Evolutionary conservation across 106 monocot genomes (phyloP), one percentile per base, ranked within the genome.

Genomic region (Posidonia australis): DNA sequence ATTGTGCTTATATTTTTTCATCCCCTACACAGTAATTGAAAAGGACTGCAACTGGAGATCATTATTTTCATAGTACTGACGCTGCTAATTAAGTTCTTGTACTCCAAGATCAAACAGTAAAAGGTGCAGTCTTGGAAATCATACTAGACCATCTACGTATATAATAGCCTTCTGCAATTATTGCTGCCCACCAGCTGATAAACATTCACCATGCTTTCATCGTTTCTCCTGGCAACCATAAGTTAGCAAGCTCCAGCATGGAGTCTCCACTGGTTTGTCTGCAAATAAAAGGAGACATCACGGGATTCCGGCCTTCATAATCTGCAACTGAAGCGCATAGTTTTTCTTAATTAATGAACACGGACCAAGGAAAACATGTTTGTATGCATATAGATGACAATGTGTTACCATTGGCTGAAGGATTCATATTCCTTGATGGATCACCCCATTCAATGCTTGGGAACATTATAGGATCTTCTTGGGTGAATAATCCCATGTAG

Each of bases 281-380:
- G 46, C 69, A 70, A 31, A 70, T 70, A 2, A 18, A 42, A 70
- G 69, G 60, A 14, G 56, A 27, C 48, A 48, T 58, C 64, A 27
- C 25, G n/a, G 28, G 16, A 20, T 58, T 47, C 69, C 69, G 60
- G 27, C 43, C 53, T 54, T 70, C 69, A 36, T 20, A 3, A 47
- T 17, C 69, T 70, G 59, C 27, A 42, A 44, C 30, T 18, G 53
- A 21, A 22, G 23, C 2, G 19, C 53, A 54, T 54, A 20, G 12
- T 10, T 21, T 23, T 24, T 54, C 23, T 22, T 20, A 48, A 48
- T 24, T 22, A 54, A 36, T 36, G 2, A 36, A 36, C 36, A 36
- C 36, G 7, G 7, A 36, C 36, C 36, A 36, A 31, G 17, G 20
- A 52, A 32, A 14, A 7, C 49, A 17, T 51, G 53, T 67, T 20